phyloP scores from a whole-genome alignment of 495 filamentous ascomycete species.

The Neurospora sp. region DNA sequence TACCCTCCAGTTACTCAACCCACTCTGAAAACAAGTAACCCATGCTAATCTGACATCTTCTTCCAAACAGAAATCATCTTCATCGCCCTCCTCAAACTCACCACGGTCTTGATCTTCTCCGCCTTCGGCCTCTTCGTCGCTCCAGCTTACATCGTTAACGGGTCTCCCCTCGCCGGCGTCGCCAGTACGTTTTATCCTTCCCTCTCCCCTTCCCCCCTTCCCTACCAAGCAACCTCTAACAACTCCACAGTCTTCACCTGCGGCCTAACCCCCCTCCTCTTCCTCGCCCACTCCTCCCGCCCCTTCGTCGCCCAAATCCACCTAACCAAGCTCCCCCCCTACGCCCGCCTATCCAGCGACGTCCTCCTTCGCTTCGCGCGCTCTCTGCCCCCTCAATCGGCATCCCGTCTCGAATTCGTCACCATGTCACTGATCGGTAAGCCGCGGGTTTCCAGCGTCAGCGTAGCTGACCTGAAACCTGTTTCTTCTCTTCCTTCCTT shows the following conservation, averaged over 20 bases:
- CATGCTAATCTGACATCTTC: background rate
- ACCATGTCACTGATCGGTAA: constrained; percentile 59
- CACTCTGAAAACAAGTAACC: background rate
- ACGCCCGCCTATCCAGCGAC: constrained; percentile 59
- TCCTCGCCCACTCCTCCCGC: constrained; percentile 51
- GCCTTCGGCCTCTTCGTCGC: constrained; percentile 51
- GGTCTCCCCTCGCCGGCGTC: constrained; percentile 35
- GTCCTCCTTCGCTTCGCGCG: constrained; percentile 53
- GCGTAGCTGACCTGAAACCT: constrained; percentile 40
- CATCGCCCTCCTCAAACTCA: constrained; percentile 56
- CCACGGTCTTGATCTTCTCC: constrained; percentile 58
- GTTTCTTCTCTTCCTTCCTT: constrained; percentile 8
- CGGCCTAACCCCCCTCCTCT: constrained; percentile 55
- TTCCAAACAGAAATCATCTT: constrained; percentile 41
- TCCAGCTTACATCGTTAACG: constrained; percentile 44
- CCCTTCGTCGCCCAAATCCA: constrained; percentile 68
- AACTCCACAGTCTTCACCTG: constrained; percentile 40
- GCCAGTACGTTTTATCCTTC: constrained; percentile 13
- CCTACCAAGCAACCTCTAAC: constrained; percentile 1
- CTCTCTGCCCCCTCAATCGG: constrained; percentile 41
- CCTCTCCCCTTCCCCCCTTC: background rate
- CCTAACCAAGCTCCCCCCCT: constrained; percentile 50
- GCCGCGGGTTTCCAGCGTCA: constrained; percentile 37
- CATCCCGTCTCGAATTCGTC: constrained; percentile 54
- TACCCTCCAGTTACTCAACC: background rate